These are phyloP conservation scores for Ceratobasidium sp. DNA, from an alignment of 1,284 basidiomycete species.

Conservation along the genomic window DNA sequence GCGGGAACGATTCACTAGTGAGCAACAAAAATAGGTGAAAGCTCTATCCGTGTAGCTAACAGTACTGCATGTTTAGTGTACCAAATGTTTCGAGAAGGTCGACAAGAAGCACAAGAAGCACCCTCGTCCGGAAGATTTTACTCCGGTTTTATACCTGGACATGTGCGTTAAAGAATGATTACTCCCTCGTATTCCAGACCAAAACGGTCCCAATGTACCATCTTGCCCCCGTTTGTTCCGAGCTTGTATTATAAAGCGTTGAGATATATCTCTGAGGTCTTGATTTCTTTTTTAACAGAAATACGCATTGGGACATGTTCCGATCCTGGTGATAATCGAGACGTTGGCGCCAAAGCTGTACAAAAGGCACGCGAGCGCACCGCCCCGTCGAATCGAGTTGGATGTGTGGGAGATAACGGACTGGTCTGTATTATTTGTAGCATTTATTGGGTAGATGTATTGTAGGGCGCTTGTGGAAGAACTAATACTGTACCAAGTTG, in stretches of 20 bases:
- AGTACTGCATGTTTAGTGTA: constrained; percentile 1
- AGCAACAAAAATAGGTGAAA: background rate
- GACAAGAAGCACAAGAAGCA: constrained; percentile 43
- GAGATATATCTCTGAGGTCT: constrained; percentile 33
- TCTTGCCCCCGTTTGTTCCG: background rate
- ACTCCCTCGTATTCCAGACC: background rate
- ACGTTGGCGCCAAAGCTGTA: constrained; percentile 27
- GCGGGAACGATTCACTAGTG: constrained; percentile 28
- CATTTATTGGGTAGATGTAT: constrained; percentile 15
- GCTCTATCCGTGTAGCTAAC: background rate
- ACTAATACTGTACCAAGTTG: background rate
- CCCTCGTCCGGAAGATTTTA: constrained; percentile 28
- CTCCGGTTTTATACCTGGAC: constrained; percentile 39
- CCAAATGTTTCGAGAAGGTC: constrained; percentile 44
- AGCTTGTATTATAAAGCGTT: constrained; percentile 2
- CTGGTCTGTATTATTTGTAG: constrained; percentile 7
- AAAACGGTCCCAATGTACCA: constrained; percentile 21
- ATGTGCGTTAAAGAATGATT: constrained; percentile 39
- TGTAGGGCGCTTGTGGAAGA: background rate
- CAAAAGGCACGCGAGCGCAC: background rate
- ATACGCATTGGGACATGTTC: constrained; percentile 39
- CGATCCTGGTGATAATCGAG: constrained; percentile 39
- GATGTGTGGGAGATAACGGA: constrained; percentile 5
- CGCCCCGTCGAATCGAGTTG: background rate
- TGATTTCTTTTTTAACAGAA: constrained; percentile 29